A percentile compares a stretch with the other conserved stretches of the same genome.
These are phyloP conservation scores for Debaryomyces robertsiae DNA, from an alignment of 1,139 yeast species.

Conservation along the genomic window DNA sequence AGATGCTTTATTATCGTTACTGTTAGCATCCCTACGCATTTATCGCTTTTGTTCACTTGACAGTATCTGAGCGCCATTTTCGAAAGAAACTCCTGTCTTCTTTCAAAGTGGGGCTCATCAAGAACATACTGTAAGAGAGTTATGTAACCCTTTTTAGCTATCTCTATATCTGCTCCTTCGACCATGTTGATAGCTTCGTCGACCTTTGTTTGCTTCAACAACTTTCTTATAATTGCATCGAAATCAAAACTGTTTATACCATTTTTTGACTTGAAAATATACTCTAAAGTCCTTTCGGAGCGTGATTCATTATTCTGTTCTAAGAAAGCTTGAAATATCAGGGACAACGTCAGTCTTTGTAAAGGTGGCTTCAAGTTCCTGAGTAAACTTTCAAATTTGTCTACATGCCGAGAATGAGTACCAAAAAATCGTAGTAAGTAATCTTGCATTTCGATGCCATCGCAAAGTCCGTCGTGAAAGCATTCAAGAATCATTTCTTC, in stretches of 20 bases:
- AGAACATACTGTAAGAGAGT: constrained; percentile 23
- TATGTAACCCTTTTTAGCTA: constrained; percentile 30
- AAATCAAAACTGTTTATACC: constrained; percentile 32
- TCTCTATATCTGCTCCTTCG: constrained; percentile 20
- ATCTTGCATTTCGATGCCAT: constrained; percentile 14
- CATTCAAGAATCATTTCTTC: constrained; percentile 1
- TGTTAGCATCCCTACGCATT: constrained; percentile 15
- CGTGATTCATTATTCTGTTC: constrained; percentile 29
- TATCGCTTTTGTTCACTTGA: constrained; percentile 16
- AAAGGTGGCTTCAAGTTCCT: constrained; percentile 31
- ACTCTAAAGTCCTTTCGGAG: constrained; percentile 33
- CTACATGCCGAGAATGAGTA: constrained; percentile 7
- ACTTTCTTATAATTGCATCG: constrained; percentile 27
- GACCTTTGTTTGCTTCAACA: constrained; percentile 28
- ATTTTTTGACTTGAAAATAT: constrained; percentile 31
- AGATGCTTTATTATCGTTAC: constrained; percentile 15
- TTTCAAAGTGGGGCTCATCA: constrained; percentile 3
- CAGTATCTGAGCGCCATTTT: constrained; percentile 16
- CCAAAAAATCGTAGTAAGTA: constrained; percentile 21
- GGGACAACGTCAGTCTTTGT: constrained; percentile 36
- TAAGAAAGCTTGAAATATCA: constrained; percentile 35
- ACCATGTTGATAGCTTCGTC: constrained; percentile 28
- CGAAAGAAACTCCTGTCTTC: constrained; percentile 15
- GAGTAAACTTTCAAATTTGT: constrained; percentile 24
- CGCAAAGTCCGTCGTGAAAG: constrained; percentile 6